Evolutionary conservation across 2,329 filamentous ascomycete species (phyloP), one percentile per base, ranked within the genome.

Genomic region (Fusarium goolgardi): DNA sequence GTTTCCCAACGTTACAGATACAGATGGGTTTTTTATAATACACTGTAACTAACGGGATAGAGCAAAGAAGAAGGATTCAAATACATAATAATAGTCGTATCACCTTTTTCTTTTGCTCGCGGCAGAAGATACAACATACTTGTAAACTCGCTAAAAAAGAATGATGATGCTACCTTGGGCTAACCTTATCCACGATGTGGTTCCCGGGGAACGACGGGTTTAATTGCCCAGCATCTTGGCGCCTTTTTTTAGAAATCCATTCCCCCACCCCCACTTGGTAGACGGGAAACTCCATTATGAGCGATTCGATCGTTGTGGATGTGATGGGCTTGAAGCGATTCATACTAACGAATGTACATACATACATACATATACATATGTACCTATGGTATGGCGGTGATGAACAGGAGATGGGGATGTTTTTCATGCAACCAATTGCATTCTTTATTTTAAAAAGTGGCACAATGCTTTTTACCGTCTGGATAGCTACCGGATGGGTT

Each of bases 121-220:
- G 46, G 46, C 46, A 50, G 15, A 6, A 27, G 32, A 39, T 43
- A 27, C 41, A 44, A 11, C 27, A 27, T 27, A 27, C 27, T 3
- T 27, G 7, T 3, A 11, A 29, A 44, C 41, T 20, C n/a, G 13
- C 31, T 35, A 20, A 11, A 20, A 21, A n/a, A 6, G n/a, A 20
- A 49, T 49, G 25, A 49, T 49, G 25, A 39, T 47, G 43, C 15
- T 47, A 40, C 32, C 31, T 27, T 50, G 10, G 12, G 15, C 32
- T 18, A n/a, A 27, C 27, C 10, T 27, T 16, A 44, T 57, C 44
- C 50, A 55, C 45, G 59, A 56, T 49, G 53, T 55, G 55, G 55
- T 29, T 34, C 56, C 62, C 60, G 54, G 64, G 64, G 65, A 47
- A 51, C 54, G 29, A 32, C 59, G 60, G 60, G 34, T 60, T 55